phyloP scores from a whole-genome alignment of 164 flowering plant genomes.

The Piper betle region DNA sequence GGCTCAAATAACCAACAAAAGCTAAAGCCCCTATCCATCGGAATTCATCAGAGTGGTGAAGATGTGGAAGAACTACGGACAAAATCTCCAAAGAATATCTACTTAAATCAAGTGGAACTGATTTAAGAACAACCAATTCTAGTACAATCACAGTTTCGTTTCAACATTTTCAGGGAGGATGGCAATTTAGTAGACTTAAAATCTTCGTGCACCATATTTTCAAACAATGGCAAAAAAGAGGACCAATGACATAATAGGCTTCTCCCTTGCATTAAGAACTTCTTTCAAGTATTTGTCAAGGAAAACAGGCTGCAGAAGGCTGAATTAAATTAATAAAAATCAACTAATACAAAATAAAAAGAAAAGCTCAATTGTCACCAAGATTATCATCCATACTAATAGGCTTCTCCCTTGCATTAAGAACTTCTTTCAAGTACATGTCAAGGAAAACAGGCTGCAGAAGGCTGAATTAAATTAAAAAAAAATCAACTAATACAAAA shows the following conservation, averaged over 20 bases:
- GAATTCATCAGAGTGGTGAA: conserved; percentile 84
- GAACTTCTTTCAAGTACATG: conserved; percentile 59
- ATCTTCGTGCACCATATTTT: conserved; percentile 65
- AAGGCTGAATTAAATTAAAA: conserved; percentile 6
- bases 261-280: conserved; percentile 72
- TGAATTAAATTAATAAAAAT: conserved; percentile 2
- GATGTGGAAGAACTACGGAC: conserved; percentile 63
- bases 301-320: conserved; percentile 56
- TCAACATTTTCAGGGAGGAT: conserved; percentile 77
- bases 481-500: background rate
- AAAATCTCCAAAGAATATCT: conserved; percentile 81
- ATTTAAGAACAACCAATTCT: conserved; percentile 66
- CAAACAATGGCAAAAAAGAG: conserved; percentile 63
- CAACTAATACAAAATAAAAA: background rate
- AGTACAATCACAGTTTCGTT: conserved; percentile 86
- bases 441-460: conserved; percentile 81
- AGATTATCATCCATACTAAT: too few species aligned
- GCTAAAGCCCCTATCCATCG: conserved; percentile 57
- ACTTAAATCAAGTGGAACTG: conserved; percentile 73
- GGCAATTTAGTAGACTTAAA: conserved; percentile 61
- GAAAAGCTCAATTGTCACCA: background rate
- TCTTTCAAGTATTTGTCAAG: conserved; percentile 72
- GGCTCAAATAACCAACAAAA: conserved; percentile 55
- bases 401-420: conserved; percentile 84
- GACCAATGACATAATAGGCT: conserved; percentile 51